Percentiles rank a stretch among this genome's conserved stretches.
These are phyloP conservation scores for Chaetomiaceae sp. DNA, from an alignment of 2,329 filamentous ascomycete species.

Conservation along the genomic window DNA sequence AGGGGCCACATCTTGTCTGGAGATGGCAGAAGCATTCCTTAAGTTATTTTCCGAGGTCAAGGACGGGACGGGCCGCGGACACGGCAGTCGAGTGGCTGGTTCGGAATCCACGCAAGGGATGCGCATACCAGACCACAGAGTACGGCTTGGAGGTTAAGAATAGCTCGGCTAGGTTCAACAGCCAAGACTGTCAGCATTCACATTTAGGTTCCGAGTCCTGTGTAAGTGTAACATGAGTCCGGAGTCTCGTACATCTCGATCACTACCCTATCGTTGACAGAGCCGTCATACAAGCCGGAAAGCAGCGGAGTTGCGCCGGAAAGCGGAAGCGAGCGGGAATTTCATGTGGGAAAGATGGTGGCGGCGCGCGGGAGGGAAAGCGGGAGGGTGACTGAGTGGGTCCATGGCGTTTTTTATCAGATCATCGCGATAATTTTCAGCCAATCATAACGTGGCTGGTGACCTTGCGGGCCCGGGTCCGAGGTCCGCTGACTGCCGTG, in stretches of 20 bases:
- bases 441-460: conserved; percentile 12
- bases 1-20: too few relatives aligned
- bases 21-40: too few relatives aligned
- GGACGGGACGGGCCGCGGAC: background rate
- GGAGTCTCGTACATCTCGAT: too few relatives aligned
- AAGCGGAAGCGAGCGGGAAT: background rate
- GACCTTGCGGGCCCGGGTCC: background rate
- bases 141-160: too few relatives aligned
- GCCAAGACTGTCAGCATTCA: too few relatives aligned
- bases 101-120: too few relatives aligned
- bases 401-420: conserved; percentile 17
- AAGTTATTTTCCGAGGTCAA: too few relatives aligned
- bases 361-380: background rate
- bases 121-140: too few relatives aligned
- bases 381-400: background rate
- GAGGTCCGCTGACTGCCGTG: background rate
- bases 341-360: background rate
- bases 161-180: too few relatives aligned
- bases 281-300: background rate
- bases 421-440: conserved; percentile 25
- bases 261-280: background rate
- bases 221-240: too few relatives aligned
- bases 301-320: conserved; percentile 1
- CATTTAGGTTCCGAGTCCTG: too few relatives aligned
- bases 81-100: too few relatives aligned